A percentile compares a stretch with the other conserved stretches of the same genome.
Conservation (phyloP, 1,139 yeast genomes). For the Taphrina sp. region DNA sequence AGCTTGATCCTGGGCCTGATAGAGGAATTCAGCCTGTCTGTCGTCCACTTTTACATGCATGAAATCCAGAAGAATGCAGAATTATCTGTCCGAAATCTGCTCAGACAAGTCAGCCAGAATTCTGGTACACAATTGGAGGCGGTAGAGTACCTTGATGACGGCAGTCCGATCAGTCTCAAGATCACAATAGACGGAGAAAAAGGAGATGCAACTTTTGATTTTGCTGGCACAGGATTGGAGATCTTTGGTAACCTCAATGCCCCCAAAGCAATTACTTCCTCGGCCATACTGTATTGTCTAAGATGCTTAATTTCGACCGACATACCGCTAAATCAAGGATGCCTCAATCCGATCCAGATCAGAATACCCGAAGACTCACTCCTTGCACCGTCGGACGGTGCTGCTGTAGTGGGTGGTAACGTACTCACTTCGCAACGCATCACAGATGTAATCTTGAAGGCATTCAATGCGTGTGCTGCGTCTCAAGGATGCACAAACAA, state of each 20-base stretch:
- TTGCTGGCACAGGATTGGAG: slow-evolving; percentile 61
- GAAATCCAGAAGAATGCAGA: slow-evolving; percentile 65
- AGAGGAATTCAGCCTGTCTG: slow-evolving; percentile 52
- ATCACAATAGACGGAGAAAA: slow-evolving; percentile 49
- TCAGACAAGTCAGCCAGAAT: slow-evolving; percentile 46
- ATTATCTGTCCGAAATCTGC: slow-evolving; percentile 51
- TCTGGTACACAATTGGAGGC: slow-evolving; percentile 49
- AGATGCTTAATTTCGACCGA: slow-evolving; percentile 72
- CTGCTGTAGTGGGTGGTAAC: slow-evolving; percentile 87
- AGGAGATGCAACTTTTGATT: slow-evolving; percentile 59
- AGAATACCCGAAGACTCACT: slow-evolving; percentile 67
- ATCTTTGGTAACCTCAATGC: slow-evolving; percentile 60
- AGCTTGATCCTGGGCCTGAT: slow-evolving; percentile 52
- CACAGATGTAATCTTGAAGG: slow-evolving; percentile 72
- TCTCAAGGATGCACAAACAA: slow-evolving; percentile 70
- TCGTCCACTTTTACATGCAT: slow-evolving; percentile 59
- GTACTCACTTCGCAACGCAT: slow-evolving; percentile 85
- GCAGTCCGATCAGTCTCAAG: slow-evolving; percentile 52
- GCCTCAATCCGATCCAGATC: slow-evolving; percentile 67
- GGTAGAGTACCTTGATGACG: slow-evolving; percentile 61
- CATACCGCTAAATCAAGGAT: slow-evolving; percentile 83
- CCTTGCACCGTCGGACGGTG: slow-evolving; percentile 67
- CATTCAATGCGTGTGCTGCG: slow-evolving; percentile 74
- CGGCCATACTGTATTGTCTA: slow-evolving; percentile 70
- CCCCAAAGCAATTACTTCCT: slow-evolving; percentile 63